phyloP scores from a whole-genome alignment of 2,329 filamentous ascomycete species.

The Aspergillus brunneoviolaceus region DNA sequence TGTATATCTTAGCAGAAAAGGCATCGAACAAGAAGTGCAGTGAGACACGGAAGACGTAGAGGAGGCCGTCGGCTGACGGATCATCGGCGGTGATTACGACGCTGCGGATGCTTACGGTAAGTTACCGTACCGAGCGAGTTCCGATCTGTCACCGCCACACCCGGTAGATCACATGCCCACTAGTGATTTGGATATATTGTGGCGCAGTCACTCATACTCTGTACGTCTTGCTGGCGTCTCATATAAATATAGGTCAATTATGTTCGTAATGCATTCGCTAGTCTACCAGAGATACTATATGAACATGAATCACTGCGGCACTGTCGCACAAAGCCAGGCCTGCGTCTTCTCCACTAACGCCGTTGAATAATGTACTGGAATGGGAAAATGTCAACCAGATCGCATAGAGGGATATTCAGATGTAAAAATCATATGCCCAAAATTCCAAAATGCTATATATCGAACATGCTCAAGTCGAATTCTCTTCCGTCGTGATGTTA shows the following conservation, averaged over 20 bases:
- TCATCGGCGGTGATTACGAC: neutral
- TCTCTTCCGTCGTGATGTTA: slow-evolving; percentile 21
- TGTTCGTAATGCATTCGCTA: neutral
- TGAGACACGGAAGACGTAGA: neutral
- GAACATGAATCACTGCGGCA: neutral
- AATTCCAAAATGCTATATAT: neutral
- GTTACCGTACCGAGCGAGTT: neutral
- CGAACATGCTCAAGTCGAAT: neutral
- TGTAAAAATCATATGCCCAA: neutral
- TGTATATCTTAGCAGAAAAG: too few relatives aligned
- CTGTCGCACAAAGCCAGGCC: neutral
- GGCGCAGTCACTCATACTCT: neutral
- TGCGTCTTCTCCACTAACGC: neutral
- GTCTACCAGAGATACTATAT: neutral
- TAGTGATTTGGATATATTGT: neutral
- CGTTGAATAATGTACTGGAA: neutral
- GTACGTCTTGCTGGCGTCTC: too few relatives aligned
- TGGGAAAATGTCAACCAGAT: neutral
- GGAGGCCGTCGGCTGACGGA: neutral
- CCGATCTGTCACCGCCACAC: neutral
- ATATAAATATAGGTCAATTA: neutral
- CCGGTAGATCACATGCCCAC: neutral
- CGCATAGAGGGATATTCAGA: neutral
- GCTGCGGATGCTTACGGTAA: neutral
- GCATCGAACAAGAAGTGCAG: neutral